These are phyloP conservation scores for Solanum chilense DNA, from an alignment of 257 asterid genomes.

Conservation along the genomic window DNA sequence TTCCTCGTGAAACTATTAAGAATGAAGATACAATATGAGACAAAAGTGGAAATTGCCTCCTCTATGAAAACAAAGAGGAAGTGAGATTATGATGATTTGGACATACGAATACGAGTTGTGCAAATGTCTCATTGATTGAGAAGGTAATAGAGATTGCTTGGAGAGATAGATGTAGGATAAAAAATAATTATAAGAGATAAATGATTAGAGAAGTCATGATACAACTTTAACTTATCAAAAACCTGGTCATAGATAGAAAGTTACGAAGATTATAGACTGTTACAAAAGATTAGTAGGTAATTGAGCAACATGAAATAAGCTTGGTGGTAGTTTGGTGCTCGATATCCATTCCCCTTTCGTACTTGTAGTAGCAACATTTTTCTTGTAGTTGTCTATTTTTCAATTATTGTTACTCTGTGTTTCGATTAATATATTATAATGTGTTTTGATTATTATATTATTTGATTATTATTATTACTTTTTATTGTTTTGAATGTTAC, in stretches of 20 bases:
- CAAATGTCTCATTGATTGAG: neutral
- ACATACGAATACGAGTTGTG: neutral
- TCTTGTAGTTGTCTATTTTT: neutral
- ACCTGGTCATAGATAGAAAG: fast-evolving
- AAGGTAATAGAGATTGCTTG: neutral
- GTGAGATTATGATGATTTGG: neutral
- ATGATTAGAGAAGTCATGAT: neutral
- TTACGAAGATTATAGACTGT: neutral
- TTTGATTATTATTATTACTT: neutral
- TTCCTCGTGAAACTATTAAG: neutral
- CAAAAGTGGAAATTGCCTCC: neutral
- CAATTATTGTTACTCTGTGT: too few relatives aligned
- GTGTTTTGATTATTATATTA: too few relatives aligned
- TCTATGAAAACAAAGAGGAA: neutral
- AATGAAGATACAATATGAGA: neutral
- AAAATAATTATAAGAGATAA: fast-evolving
- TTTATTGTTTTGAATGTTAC: too few relatives aligned
- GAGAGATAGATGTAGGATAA: neutral
- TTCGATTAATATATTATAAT: too few relatives aligned
- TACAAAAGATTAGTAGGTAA: fast-evolving
- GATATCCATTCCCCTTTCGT: neutral
- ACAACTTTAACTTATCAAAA: too few relatives aligned
- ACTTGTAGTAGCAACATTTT: neutral
- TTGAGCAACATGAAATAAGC: too few relatives aligned
- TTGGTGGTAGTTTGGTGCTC: neutral